phyloP scores from a whole-genome alignment of 2,329 filamentous ascomycete species.

The Dothidotthia symphoricarpi region DNA sequence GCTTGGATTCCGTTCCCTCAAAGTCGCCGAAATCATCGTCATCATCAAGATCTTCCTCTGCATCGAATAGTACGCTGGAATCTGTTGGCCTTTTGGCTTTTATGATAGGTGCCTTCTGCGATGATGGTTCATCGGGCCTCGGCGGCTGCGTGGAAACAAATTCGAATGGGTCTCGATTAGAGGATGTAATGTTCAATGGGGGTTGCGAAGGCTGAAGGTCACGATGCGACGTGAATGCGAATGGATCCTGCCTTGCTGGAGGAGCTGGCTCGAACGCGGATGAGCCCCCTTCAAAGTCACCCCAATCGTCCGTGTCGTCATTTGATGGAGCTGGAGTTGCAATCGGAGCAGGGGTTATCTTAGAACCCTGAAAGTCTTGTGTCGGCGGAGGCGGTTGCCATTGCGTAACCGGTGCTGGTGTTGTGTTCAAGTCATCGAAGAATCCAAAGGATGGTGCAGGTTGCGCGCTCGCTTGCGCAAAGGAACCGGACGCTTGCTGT shows the following conservation, averaged over 20 bases:
- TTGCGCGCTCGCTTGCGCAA: constrained; percentile 4
- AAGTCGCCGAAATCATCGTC: constrained; percentile 43
- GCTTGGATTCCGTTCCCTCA: constrained; percentile 22
- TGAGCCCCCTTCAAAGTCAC: constrained; percentile 41
- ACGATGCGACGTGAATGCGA: constrained; percentile 14
- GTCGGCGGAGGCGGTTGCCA: constrained; percentile 10
- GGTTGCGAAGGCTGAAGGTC: constrained; percentile 12
- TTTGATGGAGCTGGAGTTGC: constrained; percentile 1
- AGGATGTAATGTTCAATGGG: constrained; percentile 6
- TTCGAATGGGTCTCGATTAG: constrained; percentile 13
- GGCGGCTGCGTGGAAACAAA: constrained; percentile 5
- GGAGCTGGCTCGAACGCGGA: constrained; percentile 13
- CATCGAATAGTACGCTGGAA: constrained; percentile 43
- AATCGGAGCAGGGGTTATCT: neutral
- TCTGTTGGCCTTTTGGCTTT: constrained; percentile 37
- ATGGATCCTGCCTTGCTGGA: constrained; percentile 18
- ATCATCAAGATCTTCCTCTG: constrained; percentile 36
- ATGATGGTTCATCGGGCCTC: constrained; percentile 14
- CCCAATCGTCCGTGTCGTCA: constrained; percentile 42
- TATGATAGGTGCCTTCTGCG: constrained; percentile 28
- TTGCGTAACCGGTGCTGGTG: constrained; percentile 15
- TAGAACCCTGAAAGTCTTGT: constrained; percentile 7
- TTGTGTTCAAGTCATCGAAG: constrained; percentile 33
- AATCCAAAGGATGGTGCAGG: constrained; percentile 31
- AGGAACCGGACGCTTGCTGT: constrained; percentile 9